Percentiles rank a stretch among this genome's conserved stretches.
Evolutionary conservation across 2,329 filamentous ascomycete genomes (phyloP).

Genomic region (Cladosporium velox): DNA sequence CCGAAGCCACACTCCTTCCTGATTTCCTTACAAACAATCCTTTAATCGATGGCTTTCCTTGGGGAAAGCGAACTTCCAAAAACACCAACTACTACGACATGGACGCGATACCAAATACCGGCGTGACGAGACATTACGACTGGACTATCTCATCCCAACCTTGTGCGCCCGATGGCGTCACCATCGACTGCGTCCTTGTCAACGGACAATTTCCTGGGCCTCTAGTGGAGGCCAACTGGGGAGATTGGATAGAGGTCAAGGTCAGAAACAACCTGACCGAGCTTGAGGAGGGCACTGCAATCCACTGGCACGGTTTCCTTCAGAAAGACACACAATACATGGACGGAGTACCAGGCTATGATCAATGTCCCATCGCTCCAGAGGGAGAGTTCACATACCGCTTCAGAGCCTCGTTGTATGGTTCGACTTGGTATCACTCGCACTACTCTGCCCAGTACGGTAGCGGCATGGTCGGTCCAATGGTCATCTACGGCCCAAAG

Average conservation of each 20-base stretch:
- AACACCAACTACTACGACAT: slow-evolving; percentile 33
- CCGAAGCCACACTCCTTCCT: slow-evolving; percentile 20
- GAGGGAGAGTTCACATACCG: slow-evolving; percentile 43
- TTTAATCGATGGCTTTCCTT: slow-evolving; percentile 28
- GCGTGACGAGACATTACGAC: slow-evolving; percentile 33
- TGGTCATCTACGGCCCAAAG: slow-evolving; percentile 37
- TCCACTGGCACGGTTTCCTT: slow-evolving; percentile 50
- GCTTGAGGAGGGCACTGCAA: slow-evolving; percentile 37
- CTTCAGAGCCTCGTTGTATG: slow-evolving; percentile 43
- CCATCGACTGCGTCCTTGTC: slow-evolving; percentile 26
- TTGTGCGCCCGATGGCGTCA: slow-evolving; percentile 33
- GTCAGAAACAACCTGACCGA: slow-evolving; percentile 40
- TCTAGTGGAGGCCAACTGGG: slow-evolving; percentile 41
- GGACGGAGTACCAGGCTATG: slow-evolving; percentile 46
- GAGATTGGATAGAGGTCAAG: slow-evolving; percentile 40
- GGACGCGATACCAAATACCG: slow-evolving; percentile 32
- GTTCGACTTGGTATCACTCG: slow-evolving; percentile 40
- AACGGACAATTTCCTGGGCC: slow-evolving; percentile 31
- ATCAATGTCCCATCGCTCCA: slow-evolving; percentile 46
- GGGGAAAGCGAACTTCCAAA: slow-evolving; percentile 30
- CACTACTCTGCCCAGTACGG: slow-evolving; percentile 39
- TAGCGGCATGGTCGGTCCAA: slow-evolving; percentile 33
- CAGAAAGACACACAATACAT: slow-evolving; percentile 28
- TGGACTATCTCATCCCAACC: slow-evolving; percentile 28
- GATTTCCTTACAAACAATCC: slow-evolving; percentile 25